Base-by-base conservation (phyloP, 768 basidiomycete species). In the Tricholoma bakamatsutake region DNA sequence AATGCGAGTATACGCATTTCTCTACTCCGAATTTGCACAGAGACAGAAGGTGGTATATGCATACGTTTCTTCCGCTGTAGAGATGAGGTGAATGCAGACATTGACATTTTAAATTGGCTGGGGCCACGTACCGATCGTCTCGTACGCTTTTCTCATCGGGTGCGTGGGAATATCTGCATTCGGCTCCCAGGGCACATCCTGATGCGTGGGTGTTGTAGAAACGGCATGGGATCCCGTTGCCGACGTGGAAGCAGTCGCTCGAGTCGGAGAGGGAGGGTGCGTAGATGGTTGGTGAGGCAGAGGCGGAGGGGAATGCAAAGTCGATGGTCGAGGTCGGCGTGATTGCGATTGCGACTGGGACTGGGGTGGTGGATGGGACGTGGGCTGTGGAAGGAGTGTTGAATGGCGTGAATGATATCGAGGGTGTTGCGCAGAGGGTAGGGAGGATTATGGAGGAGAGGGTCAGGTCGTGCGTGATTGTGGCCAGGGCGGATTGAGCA, bases 101-200 rank as follows among this genome's bases (percentile, higher is more conserved):
- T n/a, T n/a, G n/a, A n/a, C n/a, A n/a, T n/a, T n/a, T n/a, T n/a
- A n/a, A n/a, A n/a, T n/a, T n/a, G n/a, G n/a, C n/a, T n/a, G n/a
- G n/a, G n/a, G n/a, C n/a, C n/a, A 71, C 80, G 56, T 56, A 83
- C 83, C 82, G 64, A 11, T 76, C 72, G 58, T 85, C 79, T 17
- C 81, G 71, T 12, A 81, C 73, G 57, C 82, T 83, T 64, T 76
- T 79, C 40, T 72, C 61, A 57, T 84, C 81, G 0, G 82, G 81
- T 0, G 80, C 77, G 62, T 85, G 82, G 17, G 75, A 80, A 64
- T 71, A 82, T 15, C 55, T 55, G 59, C 83, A 85, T 1, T 58
- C 54, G 7, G 17, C 50, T 0, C 81, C 79, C 3, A 72, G 68
- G 9, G 56, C 64, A 61, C 82, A 83, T 0, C 78, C 79, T 28